Base-by-base conservation (phyloP, 345 rosid genomes). In the Eucalyptus sp. region DNA sequence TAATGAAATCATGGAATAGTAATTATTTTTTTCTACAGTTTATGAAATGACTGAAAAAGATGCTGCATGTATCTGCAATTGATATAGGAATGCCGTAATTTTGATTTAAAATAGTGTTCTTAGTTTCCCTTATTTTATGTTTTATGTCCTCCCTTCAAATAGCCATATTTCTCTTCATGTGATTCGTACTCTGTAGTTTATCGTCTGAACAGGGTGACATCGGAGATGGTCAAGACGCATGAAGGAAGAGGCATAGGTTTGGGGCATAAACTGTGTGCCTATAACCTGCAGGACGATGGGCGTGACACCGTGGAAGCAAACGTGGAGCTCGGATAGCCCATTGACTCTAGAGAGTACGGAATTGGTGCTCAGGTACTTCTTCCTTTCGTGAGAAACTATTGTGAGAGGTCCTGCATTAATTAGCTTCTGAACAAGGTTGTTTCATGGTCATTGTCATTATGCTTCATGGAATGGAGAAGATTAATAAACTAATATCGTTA, bases 341-440 rank as follows among this genome's bases (percentile, higher is more conserved):
- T 97, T 90, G 99, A 97, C 91, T 93, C 99, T 18, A 92, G 99
- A 88, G 99, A 97, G 90, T 97, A 97, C 60, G 41, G 99, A 86
- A 96, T 95, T 80, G 98, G 81, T 54, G 99, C 99, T 81, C 98
- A 96, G 99, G 99, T 97, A 94, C n/a, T 29, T 88, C n/a, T 29
- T 43, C 7, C 81, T 18, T 5, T 17, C 0, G 81, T 18, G 22
- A 71, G 24, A 71, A 71, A 71, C 46, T 33, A 37, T 0, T 37
- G 81, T 5, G 44, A 37, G 4, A 71, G 46, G 25, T 5, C 25
- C 46, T 18, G 24, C 43, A 71, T 71, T 37, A 33, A 17, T 71
- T 71, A 10, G 81, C 81, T 71, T 37, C 27, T 18, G 81, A 18
- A 5, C 5, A 25, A 18, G 81, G 81, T 10, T 1, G 43, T 24